phyloP scores from a whole-genome alignment of 208 protist species.

The Wallacemonas sp. region DNA sequence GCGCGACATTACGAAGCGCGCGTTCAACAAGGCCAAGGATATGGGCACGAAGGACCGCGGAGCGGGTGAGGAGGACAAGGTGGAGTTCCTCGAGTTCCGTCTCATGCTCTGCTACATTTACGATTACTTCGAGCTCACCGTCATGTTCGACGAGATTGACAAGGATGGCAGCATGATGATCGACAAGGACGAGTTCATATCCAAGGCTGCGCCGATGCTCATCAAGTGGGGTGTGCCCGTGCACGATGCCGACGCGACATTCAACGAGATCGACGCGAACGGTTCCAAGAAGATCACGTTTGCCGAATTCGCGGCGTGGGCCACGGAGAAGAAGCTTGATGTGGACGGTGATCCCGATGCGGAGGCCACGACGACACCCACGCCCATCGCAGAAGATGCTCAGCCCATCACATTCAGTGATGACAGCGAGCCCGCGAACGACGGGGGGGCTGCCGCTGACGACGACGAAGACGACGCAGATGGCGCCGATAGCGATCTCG shows the following conservation, averaged over 20 bases:
- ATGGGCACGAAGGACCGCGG: conserved; percentile 23
- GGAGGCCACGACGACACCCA: background rate
- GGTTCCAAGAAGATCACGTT: conserved; percentile 39
- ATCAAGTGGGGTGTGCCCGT: conserved; percentile 35
- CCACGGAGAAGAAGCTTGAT: conserved; percentile 31
- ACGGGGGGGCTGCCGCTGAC: background rate
- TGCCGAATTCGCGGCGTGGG: conserved; percentile 51
- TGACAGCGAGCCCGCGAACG: conserved; percentile 16
- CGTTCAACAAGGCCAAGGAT: conserved; percentile 46
- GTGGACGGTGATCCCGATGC: conserved; percentile 18
- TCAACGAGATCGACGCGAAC: conserved; percentile 49
- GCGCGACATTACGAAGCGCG: conserved; percentile 33
- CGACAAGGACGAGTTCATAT: conserved; percentile 50
- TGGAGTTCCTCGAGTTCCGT: conserved; percentile 41
- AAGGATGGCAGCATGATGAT: conserved; percentile 38
- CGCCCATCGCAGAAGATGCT: background rate
- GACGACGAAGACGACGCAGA: conserved; percentile 1
- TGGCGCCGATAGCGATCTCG: background rate
- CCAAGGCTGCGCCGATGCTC: conserved; percentile 30
- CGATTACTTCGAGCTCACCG: conserved; percentile 50
- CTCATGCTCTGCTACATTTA: conserved; percentile 44
- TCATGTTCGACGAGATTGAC: conserved; percentile 55
- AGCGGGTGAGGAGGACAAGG: conserved; percentile 17
- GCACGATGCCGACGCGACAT: conserved; percentile 23
- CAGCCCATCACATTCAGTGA: conserved; percentile 27